Percentiles rank a stretch among this genome's conserved stretches.
Evolutionary conservation across 2,329 filamentous ascomycete species (phyloP).

Genomic region (Cladosporium oxysporum): DNA sequence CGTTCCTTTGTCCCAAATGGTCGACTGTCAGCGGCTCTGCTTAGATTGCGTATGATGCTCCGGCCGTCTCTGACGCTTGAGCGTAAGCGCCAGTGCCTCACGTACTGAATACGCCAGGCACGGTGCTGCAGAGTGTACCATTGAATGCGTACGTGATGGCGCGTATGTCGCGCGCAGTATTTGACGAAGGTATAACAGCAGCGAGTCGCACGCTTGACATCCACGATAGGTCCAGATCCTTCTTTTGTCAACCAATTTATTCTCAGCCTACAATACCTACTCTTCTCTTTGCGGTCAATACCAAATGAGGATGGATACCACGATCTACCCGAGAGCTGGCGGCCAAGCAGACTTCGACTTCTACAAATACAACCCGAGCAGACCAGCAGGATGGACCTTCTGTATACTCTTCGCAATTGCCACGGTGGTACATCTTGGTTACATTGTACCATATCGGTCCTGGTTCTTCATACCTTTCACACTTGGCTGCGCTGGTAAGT

Average conservation of each 20-base stretch:
- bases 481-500: conserved; percentile 42
- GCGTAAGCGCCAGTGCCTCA: neutral
- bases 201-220: neutral
- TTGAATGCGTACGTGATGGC: neutral
- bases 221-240: neutral
- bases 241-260: neutral
- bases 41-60: neutral
- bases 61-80: neutral
- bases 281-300: neutral
- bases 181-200: neutral
- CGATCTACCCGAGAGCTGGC: neutral
- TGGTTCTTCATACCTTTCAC: conserved; percentile 43
- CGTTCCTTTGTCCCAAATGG: neutral
- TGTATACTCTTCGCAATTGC: neutral
- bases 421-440: neutral
- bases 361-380: conserved; percentile 3
- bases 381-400: neutral
- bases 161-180: neutral
- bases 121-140: neutral
- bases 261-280: neutral
- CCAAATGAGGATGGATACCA: neutral
- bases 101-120: neutral
- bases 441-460: conserved; percentile 25
- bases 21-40: neutral
- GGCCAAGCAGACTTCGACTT: conserved; percentile 1